Base-by-base conservation (phyloP, 2,329 filamentous ascomycete species). In the Rhynchosporium graminicola region DNA sequence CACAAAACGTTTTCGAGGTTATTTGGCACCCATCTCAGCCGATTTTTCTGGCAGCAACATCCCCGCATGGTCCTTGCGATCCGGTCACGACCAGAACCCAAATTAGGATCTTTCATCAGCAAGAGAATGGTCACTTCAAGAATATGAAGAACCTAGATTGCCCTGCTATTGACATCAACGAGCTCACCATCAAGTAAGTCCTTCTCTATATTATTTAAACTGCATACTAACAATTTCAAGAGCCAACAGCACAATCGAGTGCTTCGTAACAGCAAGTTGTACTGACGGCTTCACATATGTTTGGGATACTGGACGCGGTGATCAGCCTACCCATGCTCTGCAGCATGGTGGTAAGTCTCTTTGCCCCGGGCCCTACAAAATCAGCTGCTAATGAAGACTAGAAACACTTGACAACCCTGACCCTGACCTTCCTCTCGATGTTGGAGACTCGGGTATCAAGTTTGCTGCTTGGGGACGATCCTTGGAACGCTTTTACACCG, bases 1-100 rank as follows among this genome's bases (percentile, higher is more conserved):
- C 79, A 0, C 80, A 84, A 51, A 88, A 88, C 61, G 83, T 87
- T 1, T 88, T 88, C 50, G 86, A 88, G 68, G 82, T 87, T 1
- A 76, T 80, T 0, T 88, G 86, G 86, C 86, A 88, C 68, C 85
- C 86, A 0, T 77, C 70, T 0, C 76, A 82, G 51, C 74, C 77
- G 2, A 76, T 77, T 28, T 88, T 88, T 66, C 75, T 84, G 4
- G 83, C 80, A 3, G 85, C 84, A 1, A 87, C 84, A 0, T 83
- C 84, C 0, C 82, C 83, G 0, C 77, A 75, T 8, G 79, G 79
- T 0, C 60, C 31, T 12, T 72, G 76, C n/a, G 77, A 78, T 40
- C 70, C 78, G 3, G 78, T 82, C 33, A 61, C 43, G 73, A 78
- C 28, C 68, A 76, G 76, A 29, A 87, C 85, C 0, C 86, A 88